These are phyloP conservation scores for Ambrosiella cleistominuta DNA, from an alignment of 2,329 filamentous ascomycete genomes.

Conservation along the genomic window DNA sequence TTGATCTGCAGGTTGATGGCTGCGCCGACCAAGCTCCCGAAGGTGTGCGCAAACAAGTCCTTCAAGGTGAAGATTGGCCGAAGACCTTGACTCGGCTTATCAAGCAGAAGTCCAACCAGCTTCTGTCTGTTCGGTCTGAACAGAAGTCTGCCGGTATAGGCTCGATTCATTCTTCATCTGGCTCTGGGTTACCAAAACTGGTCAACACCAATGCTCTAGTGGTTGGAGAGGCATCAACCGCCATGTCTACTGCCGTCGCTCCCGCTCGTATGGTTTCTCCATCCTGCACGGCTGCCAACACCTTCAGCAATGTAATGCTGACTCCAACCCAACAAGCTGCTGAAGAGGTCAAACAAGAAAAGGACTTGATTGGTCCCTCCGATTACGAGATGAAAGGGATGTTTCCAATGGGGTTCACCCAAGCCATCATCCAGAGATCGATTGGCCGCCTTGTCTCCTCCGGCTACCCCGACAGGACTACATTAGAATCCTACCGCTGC, in stretches of 20 bases:
- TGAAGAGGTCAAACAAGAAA: constrained; percentile 1
- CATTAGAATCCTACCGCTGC: neutral
- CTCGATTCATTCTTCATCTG: neutral
- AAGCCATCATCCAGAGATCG: constrained; percentile 7
- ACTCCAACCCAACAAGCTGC: neutral
- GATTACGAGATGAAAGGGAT: neutral
- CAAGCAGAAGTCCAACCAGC: neutral
- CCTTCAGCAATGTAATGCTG: neutral
- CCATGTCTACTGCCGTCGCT: neutral
- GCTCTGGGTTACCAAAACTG: neutral
- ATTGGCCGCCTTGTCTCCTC: constrained; percentile 7
- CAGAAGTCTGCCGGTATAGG: neutral
- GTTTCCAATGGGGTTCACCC: constrained; percentile 7
- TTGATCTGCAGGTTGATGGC: constrained; percentile 3
- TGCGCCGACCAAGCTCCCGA: neutral
- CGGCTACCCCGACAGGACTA: neutral
- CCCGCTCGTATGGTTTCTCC: neutral
- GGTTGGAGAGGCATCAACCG: neutral
- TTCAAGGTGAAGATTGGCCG: neutral
- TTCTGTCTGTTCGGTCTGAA: neutral
- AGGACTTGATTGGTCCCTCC: constrained; percentile 4
- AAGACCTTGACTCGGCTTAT: constrained; percentile 7
- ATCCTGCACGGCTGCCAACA: neutral
- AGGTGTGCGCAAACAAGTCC: neutral
- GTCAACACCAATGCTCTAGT: neutral